These are phyloP conservation scores for Lagenidium giganteum DNA, from an alignment of 352 stramenopile genomes.

Conservation along the genomic window DNA sequence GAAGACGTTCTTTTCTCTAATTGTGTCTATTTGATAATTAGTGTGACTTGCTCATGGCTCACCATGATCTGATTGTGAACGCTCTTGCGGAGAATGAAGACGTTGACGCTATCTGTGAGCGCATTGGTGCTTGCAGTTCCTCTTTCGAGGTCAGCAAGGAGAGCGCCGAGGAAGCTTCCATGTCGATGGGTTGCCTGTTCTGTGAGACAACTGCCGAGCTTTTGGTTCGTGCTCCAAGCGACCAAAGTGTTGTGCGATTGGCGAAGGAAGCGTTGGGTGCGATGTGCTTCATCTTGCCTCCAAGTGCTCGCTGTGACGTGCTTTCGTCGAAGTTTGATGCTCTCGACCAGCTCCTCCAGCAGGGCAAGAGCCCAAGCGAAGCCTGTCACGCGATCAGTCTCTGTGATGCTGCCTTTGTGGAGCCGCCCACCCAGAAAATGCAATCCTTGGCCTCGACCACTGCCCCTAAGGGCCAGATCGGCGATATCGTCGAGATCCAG, in stretches of 20 bases:
- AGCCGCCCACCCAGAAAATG: conserved; percentile 7
- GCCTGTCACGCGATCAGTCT: conserved; percentile 53
- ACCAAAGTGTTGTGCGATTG: conserved; percentile 44
- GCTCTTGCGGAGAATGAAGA: conserved; percentile 42
- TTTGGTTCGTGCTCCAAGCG: conserved; percentile 33
- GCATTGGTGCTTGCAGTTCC: conserved; percentile 32
- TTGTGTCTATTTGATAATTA: conserved; percentile 4
- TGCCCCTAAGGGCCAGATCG: conserved; percentile 20
- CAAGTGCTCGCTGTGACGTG: conserved; percentile 47
- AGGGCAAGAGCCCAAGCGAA: conserved; percentile 55
- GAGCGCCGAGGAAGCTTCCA: conserved; percentile 21
- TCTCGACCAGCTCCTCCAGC: conserved; percentile 42
- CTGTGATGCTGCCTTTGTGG: conserved; percentile 40
- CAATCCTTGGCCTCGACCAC: conserved; percentile 21
- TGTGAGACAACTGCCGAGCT: conserved; percentile 77
- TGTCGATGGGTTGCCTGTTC: conserved; percentile 65
- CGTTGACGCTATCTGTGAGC: conserved; percentile 44
- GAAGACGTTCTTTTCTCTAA: background rate
- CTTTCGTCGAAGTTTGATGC: conserved; percentile 78
- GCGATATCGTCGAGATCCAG: conserved; percentile 41
- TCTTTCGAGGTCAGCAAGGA: conserved; percentile 4
- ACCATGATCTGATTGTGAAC: conserved; percentile 44
- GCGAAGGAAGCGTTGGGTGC: conserved; percentile 69
- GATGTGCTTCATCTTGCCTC: conserved; percentile 70
- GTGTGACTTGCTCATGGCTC: conserved; percentile 53